Evolutionary conservation across 1,139 yeast genomes (phyloP).

Genomic region (Magnusiomyces magnusii): DNA sequence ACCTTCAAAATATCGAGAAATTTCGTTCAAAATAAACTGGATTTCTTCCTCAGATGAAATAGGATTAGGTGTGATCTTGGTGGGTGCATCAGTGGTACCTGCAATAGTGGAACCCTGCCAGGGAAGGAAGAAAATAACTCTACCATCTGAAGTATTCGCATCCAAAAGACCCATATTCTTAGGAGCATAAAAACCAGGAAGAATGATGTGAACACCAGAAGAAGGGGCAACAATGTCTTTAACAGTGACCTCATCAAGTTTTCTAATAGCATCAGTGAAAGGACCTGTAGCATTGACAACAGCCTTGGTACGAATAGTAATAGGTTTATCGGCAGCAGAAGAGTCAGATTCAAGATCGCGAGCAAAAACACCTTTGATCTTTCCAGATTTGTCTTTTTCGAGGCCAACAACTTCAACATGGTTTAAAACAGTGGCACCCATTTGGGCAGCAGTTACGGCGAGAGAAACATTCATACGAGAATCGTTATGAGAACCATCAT

Average conservation of each 20-base stretch:
- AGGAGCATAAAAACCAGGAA: constrained; percentile 92
- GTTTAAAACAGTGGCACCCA: constrained; percentile 87
- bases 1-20: constrained; percentile 68
- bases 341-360: constrained; percentile 55
- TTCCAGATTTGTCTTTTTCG: constrained; percentile 54
- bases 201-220: constrained; percentile 85
- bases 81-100: constrained; percentile 90
- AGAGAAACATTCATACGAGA: constrained; percentile 82
- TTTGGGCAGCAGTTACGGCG: constrained; percentile 76
- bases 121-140: constrained; percentile 95
- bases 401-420: constrained; percentile 76
- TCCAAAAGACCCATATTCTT: constrained; percentile 81
- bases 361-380: constrained; percentile 69
- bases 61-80: constrained; percentile 56
- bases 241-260: constrained; percentile 57
- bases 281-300: constrained; percentile 96
- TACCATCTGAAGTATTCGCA: constrained; percentile 89
- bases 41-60: constrained; percentile 85
- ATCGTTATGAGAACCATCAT: constrained; percentile 93
- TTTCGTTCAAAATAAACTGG: constrained; percentile 76
- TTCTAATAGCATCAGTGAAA: constrained; percentile 73
- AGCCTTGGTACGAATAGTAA: constrained; percentile 55
- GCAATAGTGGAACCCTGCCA: constrained; percentile 98
- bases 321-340: constrained; percentile 14
- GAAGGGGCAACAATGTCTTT: constrained; percentile 90